These are phyloP conservation scores for Zostera marina DNA, from an alignment of 116 monocot species.

Conservation along the genomic window DNA sequence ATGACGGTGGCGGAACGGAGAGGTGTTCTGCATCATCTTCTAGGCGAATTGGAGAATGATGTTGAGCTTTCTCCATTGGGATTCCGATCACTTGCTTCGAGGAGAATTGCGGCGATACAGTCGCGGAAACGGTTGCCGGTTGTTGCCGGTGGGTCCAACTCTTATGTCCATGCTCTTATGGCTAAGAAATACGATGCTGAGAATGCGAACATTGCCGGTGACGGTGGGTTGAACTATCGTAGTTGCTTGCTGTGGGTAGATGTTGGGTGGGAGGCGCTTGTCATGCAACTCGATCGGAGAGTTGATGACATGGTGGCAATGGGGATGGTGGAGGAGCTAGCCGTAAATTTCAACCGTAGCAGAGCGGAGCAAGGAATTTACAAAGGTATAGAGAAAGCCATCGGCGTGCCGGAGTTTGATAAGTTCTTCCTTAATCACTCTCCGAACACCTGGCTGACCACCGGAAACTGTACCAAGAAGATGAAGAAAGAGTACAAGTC, in stretches of 20 bases:
- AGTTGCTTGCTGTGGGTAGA: constrained; percentile 62
- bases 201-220: not conserved
- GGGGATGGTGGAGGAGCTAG: constrained; percentile 69
- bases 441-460: not conserved
- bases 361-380: constrained; percentile 9
- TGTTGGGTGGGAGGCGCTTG: constrained; percentile 22
- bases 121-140: constrained; percentile 13
- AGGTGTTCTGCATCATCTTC: constrained; percentile 54
- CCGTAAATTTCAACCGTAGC: constrained; percentile 14
- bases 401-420: constrained; percentile 52
- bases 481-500: constrained; percentile 6
- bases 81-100: constrained; percentile 24
- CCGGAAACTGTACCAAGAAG: not conserved
- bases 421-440: constrained; percentile 19
- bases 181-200: constrained; percentile 10
- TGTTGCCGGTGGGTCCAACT: constrained; percentile 67
- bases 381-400: constrained; percentile 32
- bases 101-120: constrained; percentile 13
- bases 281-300: constrained; percentile 31
- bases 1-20: constrained; percentile 27
- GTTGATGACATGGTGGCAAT: constrained; percentile 55
- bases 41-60: constrained; percentile 37
- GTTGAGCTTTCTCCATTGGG: constrained; percentile 16
- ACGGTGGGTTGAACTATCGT: constrained; percentile 7
- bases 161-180: constrained; percentile 36